A percentile compares a stretch with the other conserved stretches of the same genome.
These are phyloP conservation scores for Colletotrichum sidae DNA, from an alignment of 2,329 filamentous ascomycete species.

Conservation along the genomic window DNA sequence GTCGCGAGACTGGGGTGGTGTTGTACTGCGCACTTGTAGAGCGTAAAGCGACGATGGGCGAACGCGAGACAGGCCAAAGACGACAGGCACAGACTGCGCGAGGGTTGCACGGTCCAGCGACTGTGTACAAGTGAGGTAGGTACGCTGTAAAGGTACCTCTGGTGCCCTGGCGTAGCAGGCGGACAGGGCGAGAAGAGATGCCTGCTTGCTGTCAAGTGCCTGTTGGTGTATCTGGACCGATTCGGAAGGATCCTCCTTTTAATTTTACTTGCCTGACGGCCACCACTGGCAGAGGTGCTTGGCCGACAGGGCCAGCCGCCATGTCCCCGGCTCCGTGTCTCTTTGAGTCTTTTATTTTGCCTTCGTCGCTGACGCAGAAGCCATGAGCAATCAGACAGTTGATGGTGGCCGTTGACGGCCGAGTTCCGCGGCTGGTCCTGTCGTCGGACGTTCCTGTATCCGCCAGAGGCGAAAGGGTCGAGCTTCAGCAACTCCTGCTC, in stretches of 20 bases:
- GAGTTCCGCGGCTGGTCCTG: no score
- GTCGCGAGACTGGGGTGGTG: slow-evolving; percentile 19
- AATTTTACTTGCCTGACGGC: slow-evolving; percentile 33
- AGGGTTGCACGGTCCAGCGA: slow-evolving; percentile 26
- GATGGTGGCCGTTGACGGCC: no score
- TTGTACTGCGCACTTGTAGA: no score
- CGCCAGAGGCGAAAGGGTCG: background rate
- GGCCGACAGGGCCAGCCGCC: slow-evolving; percentile 25
- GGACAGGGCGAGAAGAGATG: no score
- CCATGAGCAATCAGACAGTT: no score
- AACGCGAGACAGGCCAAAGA: background rate
- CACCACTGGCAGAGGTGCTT: slow-evolving; percentile 18
- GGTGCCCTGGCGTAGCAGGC: no score
- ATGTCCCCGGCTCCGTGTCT: slow-evolving; percentile 15
- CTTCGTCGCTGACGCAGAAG: no score
- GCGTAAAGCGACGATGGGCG: background rate
- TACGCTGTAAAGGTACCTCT: background rate
- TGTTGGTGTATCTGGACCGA: slow-evolving; percentile 5
- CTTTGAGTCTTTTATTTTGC: no score
- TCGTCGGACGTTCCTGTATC: background rate
- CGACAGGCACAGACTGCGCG: slow-evolving; percentile 1
- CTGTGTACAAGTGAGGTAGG: slow-evolving; percentile 5
- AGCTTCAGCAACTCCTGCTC: slow-evolving; percentile 17
- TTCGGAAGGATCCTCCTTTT: slow-evolving; percentile 37
- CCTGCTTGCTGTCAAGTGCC: no score